Evolutionary conservation across 495 filamentous ascomycete genomes (phyloP), one percentile per base, ranked within the genome.

Genomic region (Staphylotrichum longicolle): DNA sequence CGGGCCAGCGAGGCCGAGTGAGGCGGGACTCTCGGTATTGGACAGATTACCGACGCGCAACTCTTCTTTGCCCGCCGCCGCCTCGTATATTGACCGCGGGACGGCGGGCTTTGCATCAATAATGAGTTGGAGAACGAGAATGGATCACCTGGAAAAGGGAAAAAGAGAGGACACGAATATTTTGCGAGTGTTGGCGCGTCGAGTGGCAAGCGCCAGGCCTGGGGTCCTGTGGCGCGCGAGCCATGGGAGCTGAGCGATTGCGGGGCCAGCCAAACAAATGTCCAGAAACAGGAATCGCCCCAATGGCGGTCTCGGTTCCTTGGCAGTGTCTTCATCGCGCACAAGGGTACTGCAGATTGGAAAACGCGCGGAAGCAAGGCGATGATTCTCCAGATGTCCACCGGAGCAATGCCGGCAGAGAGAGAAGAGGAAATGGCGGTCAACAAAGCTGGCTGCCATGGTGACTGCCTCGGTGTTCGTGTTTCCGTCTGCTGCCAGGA

Each of bases 221-320:
- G 32, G 20, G 15, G 46, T 1, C 46, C n/a, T 40, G 45, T 45
- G 57, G 34, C 32, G 47, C 32, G 58, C 30, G 49, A 27, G 60
- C 50, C 53, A 55, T 45, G 45, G 39, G 54, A 64, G 63, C 66
- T 64, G 66, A 64, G 54, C 46, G 49, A 45, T 44, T 45, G 60
- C 32, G 45, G 45, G 20, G 42, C 32, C 37, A 53, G 55, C 68
- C 64, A 71, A 71, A 65, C 54, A 59, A n/a, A 1, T 49, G n/a
- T 5, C 50, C 57, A 45, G 37, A 35, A 63, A 58, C 57, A 42
- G 58, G 52, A 63, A 30, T 70, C 65, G 70, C 70, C 67, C 54
- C 70, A 68, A 65, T 51, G 65, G 70, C 70, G 70, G 67, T 68
- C 62, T 48, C 58, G 8, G 7, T 41, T 27, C 20, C 20, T 27